Base-by-base conservation (phyloP, 495 filamentous ascomycete species). In the Beverwykella pulmonaria region DNA sequence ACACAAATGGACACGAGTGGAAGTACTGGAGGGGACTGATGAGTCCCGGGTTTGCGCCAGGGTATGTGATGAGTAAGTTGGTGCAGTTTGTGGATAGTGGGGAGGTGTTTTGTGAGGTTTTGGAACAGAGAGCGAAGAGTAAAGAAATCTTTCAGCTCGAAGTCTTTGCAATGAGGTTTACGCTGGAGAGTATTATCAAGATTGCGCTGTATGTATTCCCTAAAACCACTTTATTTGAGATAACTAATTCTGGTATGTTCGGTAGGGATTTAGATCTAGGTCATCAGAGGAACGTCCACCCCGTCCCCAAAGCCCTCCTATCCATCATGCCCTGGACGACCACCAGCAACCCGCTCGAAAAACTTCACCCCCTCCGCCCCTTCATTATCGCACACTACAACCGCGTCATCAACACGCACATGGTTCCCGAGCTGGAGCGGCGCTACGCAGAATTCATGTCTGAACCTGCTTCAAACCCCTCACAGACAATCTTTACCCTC, bases 21-120 rank as follows among this genome's bases (percentile, higher is more conserved):
- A 63, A 47, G 25, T 23, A 22, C 12, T 63, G 60, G 60, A 22
- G 60, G 2, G 17, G 49, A 22, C 6, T 55, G 10, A 26, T 63
- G 19, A 63, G 46, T 25, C 60, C 49, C 0, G 60, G 60, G 12
- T 63, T 63, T 44, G 49, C 47, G 7, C 27, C 60, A 3, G 36
- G 29, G 12, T 41, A 55, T 22, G 20, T 63, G 30, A 56, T 63
- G 49, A 29, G 34, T n/a, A 41, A 25, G 10, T 23, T 29, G 8
- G 29, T n/a, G 2, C 9, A n/a, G 15, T 41, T 63, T 32, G 39
- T 46, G 0, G 29, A 63, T 10, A 32, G 34, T 25, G 50, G 26
- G 14, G 29, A 10, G 4, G 27, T 27, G n/a, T 63, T 55, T 29
- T 25, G 34, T 19, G 50, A 63, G 14, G 7, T 55, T 22, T 32